phyloP scores from a whole-genome alignment of 2,329 filamentous ascomycete species.

The Cladosporium sp. region DNA sequence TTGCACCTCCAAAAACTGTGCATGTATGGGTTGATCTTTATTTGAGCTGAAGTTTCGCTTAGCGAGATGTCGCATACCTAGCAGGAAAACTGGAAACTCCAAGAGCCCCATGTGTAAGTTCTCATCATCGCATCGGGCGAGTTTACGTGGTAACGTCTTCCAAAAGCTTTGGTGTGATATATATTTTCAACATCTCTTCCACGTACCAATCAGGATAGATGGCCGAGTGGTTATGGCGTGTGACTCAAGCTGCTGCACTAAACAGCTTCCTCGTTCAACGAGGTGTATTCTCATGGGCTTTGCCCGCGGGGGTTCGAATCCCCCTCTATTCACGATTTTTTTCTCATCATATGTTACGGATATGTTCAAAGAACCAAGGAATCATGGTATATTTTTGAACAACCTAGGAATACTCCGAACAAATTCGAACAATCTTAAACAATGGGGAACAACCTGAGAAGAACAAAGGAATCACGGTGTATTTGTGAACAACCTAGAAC shows the following conservation, averaged over 20 bases:
- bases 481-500: not conserved
- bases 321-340: constrained; percentile 17
- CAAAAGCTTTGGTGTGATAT: too few relatives aligned
- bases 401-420: not conserved
- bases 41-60: too few relatives aligned
- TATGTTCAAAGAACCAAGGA: not conserved
- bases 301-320: constrained; percentile 31
- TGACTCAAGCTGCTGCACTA: constrained; percentile 26
- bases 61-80: too few relatives aligned
- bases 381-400: not conserved
- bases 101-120: too few relatives aligned
- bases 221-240: constrained; percentile 31
- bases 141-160: too few relatives aligned
- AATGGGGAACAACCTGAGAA: too few relatives aligned
- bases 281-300: constrained; percentile 30
- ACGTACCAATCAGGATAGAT: not conserved
- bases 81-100: too few relatives aligned
- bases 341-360: not conserved
- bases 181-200: too few relatives aligned
- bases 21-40: too few relatives aligned
- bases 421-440: too few relatives aligned
- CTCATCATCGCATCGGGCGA: too few relatives aligned
- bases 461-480: not conserved
- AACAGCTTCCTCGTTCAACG: constrained; percentile 20
- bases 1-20: too few relatives aligned